Evolutionary conservation across 192 early-diverging fungal genomes (phyloP).

Genomic region (Linnemannia exigua): DNA sequence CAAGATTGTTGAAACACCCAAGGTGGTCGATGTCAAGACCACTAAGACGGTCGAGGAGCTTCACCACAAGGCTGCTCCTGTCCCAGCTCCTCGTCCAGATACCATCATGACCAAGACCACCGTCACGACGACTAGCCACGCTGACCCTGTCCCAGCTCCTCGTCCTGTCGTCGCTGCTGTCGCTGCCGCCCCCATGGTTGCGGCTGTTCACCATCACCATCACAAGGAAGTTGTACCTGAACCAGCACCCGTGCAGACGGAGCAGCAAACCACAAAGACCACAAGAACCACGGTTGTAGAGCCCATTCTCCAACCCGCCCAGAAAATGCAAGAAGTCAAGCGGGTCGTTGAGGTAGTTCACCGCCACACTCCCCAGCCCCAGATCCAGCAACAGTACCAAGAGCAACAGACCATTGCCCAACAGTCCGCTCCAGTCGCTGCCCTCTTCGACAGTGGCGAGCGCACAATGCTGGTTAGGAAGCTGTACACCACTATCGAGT

Average conservation of each 20-base stretch:
- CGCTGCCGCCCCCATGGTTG: not conserved
- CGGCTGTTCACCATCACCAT: not conserved
- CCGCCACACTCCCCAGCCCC: not conserved
- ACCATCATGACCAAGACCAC: not conserved
- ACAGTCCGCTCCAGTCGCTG: not conserved
- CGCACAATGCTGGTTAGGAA: conserved; percentile 23
- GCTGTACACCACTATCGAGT: conserved; percentile 26
- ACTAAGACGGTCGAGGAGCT: not conserved
- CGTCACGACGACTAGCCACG: not conserved
- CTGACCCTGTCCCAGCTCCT: not conserved
- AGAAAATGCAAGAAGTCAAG: not conserved
- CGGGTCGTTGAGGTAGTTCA: not conserved
- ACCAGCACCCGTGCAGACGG: not conserved
- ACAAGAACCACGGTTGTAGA: not conserved
- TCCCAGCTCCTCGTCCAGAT: not conserved
- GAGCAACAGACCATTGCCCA: not conserved
- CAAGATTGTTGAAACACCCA: not conserved
- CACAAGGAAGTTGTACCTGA: not conserved
- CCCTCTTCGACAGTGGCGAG: conserved; percentile 7
- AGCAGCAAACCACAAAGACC: not conserved
- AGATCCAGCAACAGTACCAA: not conserved
- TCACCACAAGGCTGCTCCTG: not conserved
- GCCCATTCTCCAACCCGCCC: not conserved
- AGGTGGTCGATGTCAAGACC: not conserved
- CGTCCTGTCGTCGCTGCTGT: not conserved